Conservation (phyloP, 1,284 basidiomycete genomes). For the Coniferiporia sulphurascens region DNA sequence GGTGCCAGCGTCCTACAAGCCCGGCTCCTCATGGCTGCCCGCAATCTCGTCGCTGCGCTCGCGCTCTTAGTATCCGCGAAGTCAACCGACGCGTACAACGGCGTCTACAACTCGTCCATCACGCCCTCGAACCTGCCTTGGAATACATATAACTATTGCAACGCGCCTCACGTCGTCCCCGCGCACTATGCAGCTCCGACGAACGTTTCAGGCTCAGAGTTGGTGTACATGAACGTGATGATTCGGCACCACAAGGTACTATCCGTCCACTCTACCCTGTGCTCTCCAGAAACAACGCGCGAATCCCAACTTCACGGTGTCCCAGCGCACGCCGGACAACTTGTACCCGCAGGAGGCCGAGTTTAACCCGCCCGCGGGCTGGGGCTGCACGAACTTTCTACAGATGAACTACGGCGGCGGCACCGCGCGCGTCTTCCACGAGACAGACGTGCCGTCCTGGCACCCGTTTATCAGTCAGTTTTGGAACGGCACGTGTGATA, state of each 20-base stretch:
- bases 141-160: constrained; percentile 53
- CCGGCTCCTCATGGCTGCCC: not conserved
- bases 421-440: constrained; percentile 35
- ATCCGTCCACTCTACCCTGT: not conserved
- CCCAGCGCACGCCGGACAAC: constrained; percentile 41
- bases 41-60: not conserved
- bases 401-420: constrained; percentile 35
- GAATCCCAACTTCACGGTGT: not conserved
- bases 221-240: constrained; percentile 40
- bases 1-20: too few relatives aligned
- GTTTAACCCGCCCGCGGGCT: constrained; percentile 37
- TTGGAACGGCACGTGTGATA: constrained; percentile 53
- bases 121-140: constrained; percentile 38
- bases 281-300: not conserved
- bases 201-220: constrained; percentile 25
- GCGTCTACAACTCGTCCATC: constrained; percentile 38
- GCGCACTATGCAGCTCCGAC: constrained; percentile 32
- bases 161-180: constrained; percentile 45
- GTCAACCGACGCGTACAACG: constrained; percentile 11
- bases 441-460: constrained; percentile 35
- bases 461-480: constrained; percentile 45
- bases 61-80: not conserved
- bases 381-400: constrained; percentile 37
- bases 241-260: constrained; percentile 45
- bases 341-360: constrained; percentile 43